Conservation (phyloP, 805 yeast genomes). For the Metschnikowia borealis region DNA sequence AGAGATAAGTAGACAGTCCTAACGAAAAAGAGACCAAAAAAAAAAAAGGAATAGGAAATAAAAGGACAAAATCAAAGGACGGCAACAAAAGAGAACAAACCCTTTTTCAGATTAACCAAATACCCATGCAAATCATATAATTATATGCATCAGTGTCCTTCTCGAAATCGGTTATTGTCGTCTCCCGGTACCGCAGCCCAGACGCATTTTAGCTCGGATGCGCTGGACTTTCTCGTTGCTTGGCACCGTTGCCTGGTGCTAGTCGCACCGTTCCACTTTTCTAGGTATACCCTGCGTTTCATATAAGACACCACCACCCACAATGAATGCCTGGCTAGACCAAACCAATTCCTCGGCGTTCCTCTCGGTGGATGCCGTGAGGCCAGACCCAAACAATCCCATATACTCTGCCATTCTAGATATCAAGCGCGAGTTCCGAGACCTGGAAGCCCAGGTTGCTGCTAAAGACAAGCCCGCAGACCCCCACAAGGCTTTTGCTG, state of each 20-base stretch:
- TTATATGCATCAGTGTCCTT: no score
- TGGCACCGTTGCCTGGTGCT: not conserved
- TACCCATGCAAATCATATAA: no score
- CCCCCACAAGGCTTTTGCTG: constrained; percentile 22
- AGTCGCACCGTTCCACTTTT: not conserved
- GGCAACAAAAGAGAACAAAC: not conserved
- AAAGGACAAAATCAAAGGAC: not conserved
- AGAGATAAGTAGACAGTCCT: no score
- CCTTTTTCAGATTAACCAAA: not conserved
- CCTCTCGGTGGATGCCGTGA: constrained; percentile 2
- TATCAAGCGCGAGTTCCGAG: constrained; percentile 7
- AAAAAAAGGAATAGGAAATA: not conserved
- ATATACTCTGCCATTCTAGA: constrained; percentile 8
- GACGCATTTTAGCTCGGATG: not conserved
- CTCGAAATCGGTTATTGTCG: not conserved
- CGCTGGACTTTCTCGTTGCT: not conserved
- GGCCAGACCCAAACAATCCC: constrained; percentile 9
- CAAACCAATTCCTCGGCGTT: not conserved
- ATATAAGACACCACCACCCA: not conserved
- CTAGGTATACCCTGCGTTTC: not conserved
- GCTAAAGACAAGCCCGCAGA: not conserved
- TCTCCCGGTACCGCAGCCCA: not conserved
- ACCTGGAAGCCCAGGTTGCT: not conserved
- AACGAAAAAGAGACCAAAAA: not conserved
- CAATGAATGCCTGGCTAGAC: constrained; percentile 9